Conservation (phyloP, 2,329 filamentous ascomycete genomes). For the Penicillium sp. region DNA sequence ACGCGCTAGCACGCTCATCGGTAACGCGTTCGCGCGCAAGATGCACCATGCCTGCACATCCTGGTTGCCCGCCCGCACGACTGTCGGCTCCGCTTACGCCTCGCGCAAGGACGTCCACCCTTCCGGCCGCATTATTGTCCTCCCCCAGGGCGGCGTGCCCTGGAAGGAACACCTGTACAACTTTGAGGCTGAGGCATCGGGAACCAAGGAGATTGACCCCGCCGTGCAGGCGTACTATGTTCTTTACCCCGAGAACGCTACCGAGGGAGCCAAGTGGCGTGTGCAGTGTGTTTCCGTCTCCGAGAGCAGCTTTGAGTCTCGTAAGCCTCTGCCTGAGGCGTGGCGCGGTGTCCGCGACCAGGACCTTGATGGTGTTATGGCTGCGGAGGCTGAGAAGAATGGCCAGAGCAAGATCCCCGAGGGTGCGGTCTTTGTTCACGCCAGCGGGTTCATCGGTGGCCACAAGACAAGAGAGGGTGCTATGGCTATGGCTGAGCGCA, state of each 20-base stretch:
- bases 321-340: conserved; percentile 82
- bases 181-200: conserved; percentile 63
- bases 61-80: conserved; percentile 83
- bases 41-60: conserved; percentile 70
- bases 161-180: conserved; percentile 97
- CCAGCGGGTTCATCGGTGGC: conserved; percentile 91
- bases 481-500: conserved; percentile 68
- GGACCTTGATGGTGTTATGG: conserved; percentile 65
- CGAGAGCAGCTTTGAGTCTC: conserved; percentile 83
- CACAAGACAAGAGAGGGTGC: conserved; percentile 89
- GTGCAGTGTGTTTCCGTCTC: conserved; percentile 86
- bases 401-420: conserved; percentile 40
- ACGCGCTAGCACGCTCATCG: conserved; percentile 75
- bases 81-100: conserved; percentile 73
- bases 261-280: conserved; percentile 79
- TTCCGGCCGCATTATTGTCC: conserved; percentile 74
- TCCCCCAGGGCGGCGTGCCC: conserved; percentile 72
- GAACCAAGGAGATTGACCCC: conserved; percentile 35
- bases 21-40: conserved; percentile 80
- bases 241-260: conserved; percentile 80
- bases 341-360: conserved; percentile 91
- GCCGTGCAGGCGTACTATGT: conserved; percentile 73
- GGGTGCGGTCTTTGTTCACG: conserved; percentile 86
- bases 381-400: conserved; percentile 37
- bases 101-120: conserved; percentile 65